A percentile compares a stretch with the other conserved stretches of the same genome.
Conservation (phyloP, 371 early-diverging fungal genomes). For the Mucor piriformis region DNA sequence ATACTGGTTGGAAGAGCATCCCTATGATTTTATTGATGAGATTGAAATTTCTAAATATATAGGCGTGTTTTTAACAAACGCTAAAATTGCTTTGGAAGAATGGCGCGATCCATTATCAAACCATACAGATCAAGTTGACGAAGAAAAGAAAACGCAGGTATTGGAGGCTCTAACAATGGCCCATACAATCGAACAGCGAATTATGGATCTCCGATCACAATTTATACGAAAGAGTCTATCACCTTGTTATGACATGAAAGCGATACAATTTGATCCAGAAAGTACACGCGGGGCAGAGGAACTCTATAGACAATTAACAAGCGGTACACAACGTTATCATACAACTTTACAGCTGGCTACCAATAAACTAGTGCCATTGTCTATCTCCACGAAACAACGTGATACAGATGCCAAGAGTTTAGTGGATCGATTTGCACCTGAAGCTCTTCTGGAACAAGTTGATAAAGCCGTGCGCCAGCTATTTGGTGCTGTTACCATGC, state of each 20-base stretch:
- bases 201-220: slow-evolving; percentile 22
- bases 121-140: not conserved
- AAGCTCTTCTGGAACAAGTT: slow-evolving; percentile 37
- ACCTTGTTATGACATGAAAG: slow-evolving; percentile 45
- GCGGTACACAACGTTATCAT: slow-evolving; percentile 23
- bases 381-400: slow-evolving; percentile 14
- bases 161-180: slow-evolving; percentile 9
- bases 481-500: slow-evolving; percentile 63
- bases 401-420: slow-evolving; percentile 21
- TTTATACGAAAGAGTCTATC: slow-evolving; percentile 34
- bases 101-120: slow-evolving; percentile 31
- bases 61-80: slow-evolving; percentile 25
- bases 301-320: slow-evolving; percentile 35
- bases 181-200: slow-evolving; percentile 16
- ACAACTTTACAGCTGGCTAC: slow-evolving; percentile 19
- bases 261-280: slow-evolving; percentile 33
- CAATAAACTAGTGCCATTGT: slow-evolving; percentile 28
- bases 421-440: slow-evolving; percentile 32
- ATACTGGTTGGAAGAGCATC: slow-evolving; percentile 67
- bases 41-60: slow-evolving; percentile 41
- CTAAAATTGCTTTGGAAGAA: slow-evolving; percentile 26
- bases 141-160: not conserved
- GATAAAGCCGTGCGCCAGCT: slow-evolving; percentile 39
- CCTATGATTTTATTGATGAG: slow-evolving; percentile 72
- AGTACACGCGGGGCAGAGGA: slow-evolving; percentile 29